Conservation (phyloP, 805 yeast species). For the Middelhovenomyces tepae region DNA sequence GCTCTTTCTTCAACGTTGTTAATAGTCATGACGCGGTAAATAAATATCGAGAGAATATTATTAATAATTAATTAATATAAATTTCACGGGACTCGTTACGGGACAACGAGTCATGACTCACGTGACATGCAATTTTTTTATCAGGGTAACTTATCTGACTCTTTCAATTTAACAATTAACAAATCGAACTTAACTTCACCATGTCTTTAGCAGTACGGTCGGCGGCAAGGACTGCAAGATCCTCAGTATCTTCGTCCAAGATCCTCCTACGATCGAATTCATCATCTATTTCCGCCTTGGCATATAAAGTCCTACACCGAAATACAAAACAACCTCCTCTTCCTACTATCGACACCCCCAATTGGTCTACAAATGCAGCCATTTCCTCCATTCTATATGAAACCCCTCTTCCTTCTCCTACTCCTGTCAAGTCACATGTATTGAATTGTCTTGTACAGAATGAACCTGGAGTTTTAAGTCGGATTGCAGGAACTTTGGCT, state of each 20-base stretch:
- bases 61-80: slow-evolving; percentile 38
- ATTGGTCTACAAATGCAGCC: slow-evolving; percentile 94
- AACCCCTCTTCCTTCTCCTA: slow-evolving; percentile 52
- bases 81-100: neutral
- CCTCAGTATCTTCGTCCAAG: no score
- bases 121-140: no score
- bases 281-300: slow-evolving; percentile 81
- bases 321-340: slow-evolving; percentile 80
- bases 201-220: neutral
- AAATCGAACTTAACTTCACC: no score
- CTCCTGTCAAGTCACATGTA: slow-evolving; percentile 76
- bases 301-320: slow-evolving; percentile 86
- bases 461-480: slow-evolving; percentile 95
- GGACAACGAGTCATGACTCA: no score
- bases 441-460: slow-evolving; percentile 95
- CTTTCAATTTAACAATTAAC: no score
- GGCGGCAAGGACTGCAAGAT: neutral
- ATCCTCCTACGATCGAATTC: no score
- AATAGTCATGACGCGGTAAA: no score
- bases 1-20: slow-evolving; percentile 54
- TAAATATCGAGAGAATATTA: neutral
- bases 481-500: slow-evolving; percentile 90
- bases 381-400: slow-evolving; percentile 93
- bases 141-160: no score
- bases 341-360: slow-evolving; percentile 88